Conservation (phyloP, 176 grass and related monocot species). For the Oryza longistaminata region DNA sequence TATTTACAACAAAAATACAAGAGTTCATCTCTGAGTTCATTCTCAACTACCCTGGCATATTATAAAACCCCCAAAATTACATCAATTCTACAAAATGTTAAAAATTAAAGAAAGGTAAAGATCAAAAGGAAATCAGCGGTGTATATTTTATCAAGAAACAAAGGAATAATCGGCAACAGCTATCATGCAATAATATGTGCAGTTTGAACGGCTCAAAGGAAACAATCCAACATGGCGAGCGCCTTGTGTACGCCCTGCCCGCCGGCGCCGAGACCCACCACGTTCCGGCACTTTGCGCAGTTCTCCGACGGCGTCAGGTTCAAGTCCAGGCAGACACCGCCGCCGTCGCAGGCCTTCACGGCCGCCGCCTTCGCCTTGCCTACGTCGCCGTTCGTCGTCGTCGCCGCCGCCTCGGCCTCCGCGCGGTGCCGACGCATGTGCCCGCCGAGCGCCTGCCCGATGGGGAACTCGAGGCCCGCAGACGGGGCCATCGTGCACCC, state of each 20-base stretch:
- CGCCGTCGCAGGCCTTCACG: slow-evolving; percentile 35
- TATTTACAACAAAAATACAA: slow-evolving; percentile 45
- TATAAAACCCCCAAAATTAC: background rate
- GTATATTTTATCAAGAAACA: slow-evolving; percentile 18
- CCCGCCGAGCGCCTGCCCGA: slow-evolving; percentile 83
- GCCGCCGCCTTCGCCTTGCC: background rate
- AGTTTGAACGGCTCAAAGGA: slow-evolving; percentile 38
- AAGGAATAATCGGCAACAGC: slow-evolving; percentile 5
- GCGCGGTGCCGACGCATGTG: slow-evolving; percentile 85
- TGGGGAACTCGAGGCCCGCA: slow-evolving; percentile 82
- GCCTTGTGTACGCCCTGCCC: slow-evolving; percentile 52
- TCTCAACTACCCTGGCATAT: background rate
- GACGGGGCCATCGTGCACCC: slow-evolving; percentile 74
- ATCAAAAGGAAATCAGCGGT: slow-evolving; percentile 11
- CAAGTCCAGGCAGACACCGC: slow-evolving; percentile 60
- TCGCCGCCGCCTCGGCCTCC: slow-evolving; percentile 33
- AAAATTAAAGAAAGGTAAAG: background rate
- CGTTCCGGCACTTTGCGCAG: slow-evolving; percentile 55
- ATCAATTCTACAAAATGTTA: background rate
- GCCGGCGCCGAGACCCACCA: slow-evolving; percentile 25
- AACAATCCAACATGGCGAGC: slow-evolving; percentile 66
- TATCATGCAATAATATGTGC: slow-evolving; percentile 20
- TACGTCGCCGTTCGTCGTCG: background rate
- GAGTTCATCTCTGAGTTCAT: slow-evolving; percentile 20
- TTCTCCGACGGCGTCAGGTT: slow-evolving; percentile 86